These are phyloP conservation scores for Canavalia gladiata DNA, from an alignment of 306 rosid species.

Conservation along the genomic window DNA sequence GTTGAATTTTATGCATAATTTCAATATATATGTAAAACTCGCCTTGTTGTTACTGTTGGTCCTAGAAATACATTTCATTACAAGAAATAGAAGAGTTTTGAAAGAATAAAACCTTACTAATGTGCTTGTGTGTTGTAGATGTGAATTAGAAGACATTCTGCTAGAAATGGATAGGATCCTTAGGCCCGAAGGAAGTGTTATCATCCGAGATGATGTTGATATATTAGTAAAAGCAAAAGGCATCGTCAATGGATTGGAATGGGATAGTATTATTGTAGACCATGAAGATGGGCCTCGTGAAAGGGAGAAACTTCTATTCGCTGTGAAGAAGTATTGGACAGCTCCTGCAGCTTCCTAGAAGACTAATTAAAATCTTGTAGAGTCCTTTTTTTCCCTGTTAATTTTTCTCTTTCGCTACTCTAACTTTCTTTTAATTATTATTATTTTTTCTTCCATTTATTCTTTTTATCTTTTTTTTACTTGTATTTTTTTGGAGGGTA, in stretches of 20 bases:
- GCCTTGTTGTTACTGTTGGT: background rate
- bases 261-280: constrained; percentile 78
- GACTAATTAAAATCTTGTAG: constrained; percentile 16
- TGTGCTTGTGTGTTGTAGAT: constrained; percentile 52
- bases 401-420: background rate
- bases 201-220: constrained; percentile 80
- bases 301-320: constrained; percentile 72
- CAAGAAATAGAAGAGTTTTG: background rate
- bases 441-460: background rate
- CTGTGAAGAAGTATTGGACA: constrained; percentile 89
- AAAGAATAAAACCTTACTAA: background rate
- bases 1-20: constrained; percentile 7
- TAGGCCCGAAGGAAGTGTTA: constrained; percentile 84
- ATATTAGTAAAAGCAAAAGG: constrained; percentile 64
- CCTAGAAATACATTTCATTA: background rate
- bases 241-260: constrained; percentile 62
- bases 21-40: background rate
- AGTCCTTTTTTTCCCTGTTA: background rate
- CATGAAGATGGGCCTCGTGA: constrained; percentile 81
- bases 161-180: constrained; percentile 86
- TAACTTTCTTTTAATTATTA: background rate
- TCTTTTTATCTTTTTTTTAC: background rate
- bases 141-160: constrained; percentile 75
- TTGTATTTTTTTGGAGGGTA: constrained; percentile 1
- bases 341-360: constrained; percentile 61